Base-by-base conservation (phyloP, 305 asterid species). In the Stenogyne calaminthoides region DNA sequence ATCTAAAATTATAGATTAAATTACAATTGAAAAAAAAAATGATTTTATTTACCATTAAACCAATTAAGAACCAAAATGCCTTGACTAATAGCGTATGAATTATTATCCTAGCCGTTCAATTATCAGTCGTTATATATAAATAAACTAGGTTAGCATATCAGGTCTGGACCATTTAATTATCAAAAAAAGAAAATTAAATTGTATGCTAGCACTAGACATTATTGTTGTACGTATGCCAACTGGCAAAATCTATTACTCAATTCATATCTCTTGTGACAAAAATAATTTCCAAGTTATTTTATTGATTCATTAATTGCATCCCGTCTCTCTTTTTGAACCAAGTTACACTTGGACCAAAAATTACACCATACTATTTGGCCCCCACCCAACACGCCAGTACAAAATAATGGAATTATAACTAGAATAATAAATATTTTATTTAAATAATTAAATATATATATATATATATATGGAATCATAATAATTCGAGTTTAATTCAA, bases 151-250 rank as follows among this genome's bases (percentile, higher is more conserved):
- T 72, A 52, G 65, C 9, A 61, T 39, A 27, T 46, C 34, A 52
- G 64, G 75, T 42, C 9, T 78, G 71, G 76, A 63, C 60, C 74
- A 62, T 55, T 59, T 46, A 61, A 54, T 46, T 64, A 40, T 37
- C 63, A 19, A 49, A 40, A 40, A 40, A 27, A 52, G 2, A 40
- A 42, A 18, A 54, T 18, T 15, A 25, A 56, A 67, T 61, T 54
- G 72, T 64, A 54, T 39, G 34, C 40, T 47, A 32, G 4, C 32
- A 37, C 15, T 61, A 14, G 36, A 72, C 16, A 49, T 25, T 37
- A 18, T 37, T 64, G 47, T 65, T 42, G 55, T 20, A 2, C 36
- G 4, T 6, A 32, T 22, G 55, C 70, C 61, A 64, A 46, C 73
- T 65, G 57, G 51, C 27, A 65, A 56, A 19, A 40, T 46, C 11